Evolutionary conservation across 2,329 filamentous ascomycete genomes (phyloP).

Genomic region (Aspergillus novoparasiticus): DNA sequence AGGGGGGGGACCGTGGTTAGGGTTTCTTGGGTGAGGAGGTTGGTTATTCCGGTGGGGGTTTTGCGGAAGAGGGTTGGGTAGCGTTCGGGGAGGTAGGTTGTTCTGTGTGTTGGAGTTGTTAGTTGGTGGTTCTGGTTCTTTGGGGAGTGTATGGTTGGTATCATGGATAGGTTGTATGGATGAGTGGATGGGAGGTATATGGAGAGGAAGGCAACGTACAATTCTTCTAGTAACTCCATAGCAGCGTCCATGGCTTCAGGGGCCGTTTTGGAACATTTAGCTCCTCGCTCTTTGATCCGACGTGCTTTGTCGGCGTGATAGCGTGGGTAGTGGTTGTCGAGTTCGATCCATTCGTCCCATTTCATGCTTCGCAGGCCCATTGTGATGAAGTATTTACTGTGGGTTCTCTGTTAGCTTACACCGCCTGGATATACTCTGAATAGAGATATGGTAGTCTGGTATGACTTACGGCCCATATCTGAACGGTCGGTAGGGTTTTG

Average conservation of each 20-base stretch:
- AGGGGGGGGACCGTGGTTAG: slow-evolving; percentile 71
- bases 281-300: slow-evolving; percentile 67
- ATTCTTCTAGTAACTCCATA: slow-evolving; percentile 74
- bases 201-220: slow-evolving; percentile 43
- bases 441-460: background rate
- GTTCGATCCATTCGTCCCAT: slow-evolving; percentile 76
- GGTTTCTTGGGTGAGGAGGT: slow-evolving; percentile 69
- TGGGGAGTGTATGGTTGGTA: background rate
- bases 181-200: background rate
- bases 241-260: slow-evolving; percentile 72
- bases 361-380: slow-evolving; percentile 74
- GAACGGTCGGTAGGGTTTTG: slow-evolving; percentile 77
- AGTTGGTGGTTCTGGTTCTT: background rate
- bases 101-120: slow-evolving; percentile 27
- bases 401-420: background rate
- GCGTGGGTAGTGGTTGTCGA: slow-evolving; percentile 75
- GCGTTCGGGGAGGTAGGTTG: slow-evolving; percentile 69
- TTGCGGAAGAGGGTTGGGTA: slow-evolving; percentile 72
- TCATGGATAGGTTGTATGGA: background rate
- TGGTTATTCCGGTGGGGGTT: slow-evolving; percentile 68
- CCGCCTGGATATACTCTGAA: background rate
- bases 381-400: slow-evolving; percentile 68
- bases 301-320: slow-evolving; percentile 72
- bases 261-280: slow-evolving; percentile 68
- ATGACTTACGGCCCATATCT: slow-evolving; percentile 65